Evolutionary conservation across 306 rosid genomes (phyloP).

Genomic region (Nissolia schottii): DNA sequence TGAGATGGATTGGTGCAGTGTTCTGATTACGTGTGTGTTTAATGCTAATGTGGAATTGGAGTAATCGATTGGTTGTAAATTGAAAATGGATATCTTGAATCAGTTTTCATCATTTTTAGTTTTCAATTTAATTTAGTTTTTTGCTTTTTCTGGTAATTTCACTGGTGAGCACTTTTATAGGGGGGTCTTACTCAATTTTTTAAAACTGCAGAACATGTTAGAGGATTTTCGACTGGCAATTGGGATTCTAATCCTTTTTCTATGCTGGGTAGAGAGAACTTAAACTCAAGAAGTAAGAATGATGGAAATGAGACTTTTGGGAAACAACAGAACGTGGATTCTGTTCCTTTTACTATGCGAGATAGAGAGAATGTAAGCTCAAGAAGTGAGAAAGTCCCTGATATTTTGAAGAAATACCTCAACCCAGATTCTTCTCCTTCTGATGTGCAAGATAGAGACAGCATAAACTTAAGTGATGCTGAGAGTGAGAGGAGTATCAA

Average conservation of each 20-base stretch:
- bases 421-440: slow-evolving; percentile 13
- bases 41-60: background rate
- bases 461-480: too few relatives aligned
- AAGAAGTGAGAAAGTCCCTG: too few relatives aligned
- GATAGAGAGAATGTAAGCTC: slow-evolving; percentile 26
- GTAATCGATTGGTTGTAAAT: background rate
- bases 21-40: background rate
- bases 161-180: background rate
- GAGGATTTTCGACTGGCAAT: slow-evolving; percentile 26
- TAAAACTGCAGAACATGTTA: slow-evolving; percentile 30
- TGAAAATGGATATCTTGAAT: background rate
- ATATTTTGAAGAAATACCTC: too few relatives aligned
- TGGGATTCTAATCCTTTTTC: slow-evolving; percentile 12
- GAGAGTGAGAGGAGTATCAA: too few relatives aligned
- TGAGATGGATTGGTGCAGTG: background rate
- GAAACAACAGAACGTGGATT: background rate
- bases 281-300: slow-evolving; percentile 9
- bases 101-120: background rate
- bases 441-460: slow-evolving; percentile 7
- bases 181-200: background rate
- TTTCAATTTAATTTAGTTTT: background rate
- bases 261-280: slow-evolving; percentile 4
- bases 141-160: background rate
- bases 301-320: background rate
- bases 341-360: slow-evolving; percentile 6